Evolutionary conservation across 257 asterid species (phyloP).

Genomic region (Voacanga thouarsii): DNA sequence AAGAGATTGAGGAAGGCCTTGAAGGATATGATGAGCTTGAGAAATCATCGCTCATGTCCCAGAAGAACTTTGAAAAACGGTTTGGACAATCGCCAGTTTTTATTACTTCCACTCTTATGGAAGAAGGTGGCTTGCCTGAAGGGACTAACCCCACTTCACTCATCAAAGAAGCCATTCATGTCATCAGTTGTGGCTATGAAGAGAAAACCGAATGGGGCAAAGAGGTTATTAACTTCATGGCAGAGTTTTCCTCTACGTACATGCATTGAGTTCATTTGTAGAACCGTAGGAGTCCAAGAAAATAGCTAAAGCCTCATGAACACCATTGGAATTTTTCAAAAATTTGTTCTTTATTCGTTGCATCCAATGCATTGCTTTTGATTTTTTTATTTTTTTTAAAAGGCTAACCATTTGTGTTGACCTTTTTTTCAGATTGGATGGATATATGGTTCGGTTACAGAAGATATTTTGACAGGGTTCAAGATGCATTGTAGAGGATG

Average conservation of each 20-base stretch:
- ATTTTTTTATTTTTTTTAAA: too few relatives aligned
- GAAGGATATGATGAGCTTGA: conserved; percentile 89
- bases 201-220: conserved; percentile 95
- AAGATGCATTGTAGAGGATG: conserved; percentile 95
- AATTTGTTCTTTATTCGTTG: not conserved
- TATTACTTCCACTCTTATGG: conserved; percentile 74
- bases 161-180: conserved; percentile 84
- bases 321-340: too few relatives aligned
- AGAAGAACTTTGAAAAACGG: conserved; percentile 71
- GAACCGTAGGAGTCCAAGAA: too few relatives aligned
- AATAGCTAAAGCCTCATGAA: too few relatives aligned
- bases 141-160: conserved; percentile 58
- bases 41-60: conserved; percentile 87
- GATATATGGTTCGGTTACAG: conserved; percentile 83
- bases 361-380: not conserved
- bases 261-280: not conserved
- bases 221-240: conserved; percentile 42
- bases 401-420: not conserved
- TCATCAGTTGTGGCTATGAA: conserved; percentile 80
- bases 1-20: conserved; percentile 84
- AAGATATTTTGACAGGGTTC: conserved; percentile 83
- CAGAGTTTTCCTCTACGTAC: not conserved
- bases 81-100: conserved; percentile 84
- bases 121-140: conserved; percentile 78
- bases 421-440: conserved; percentile 65